A percentile compares a stretch with the other conserved stretches of the same genome.
phyloP scores from a whole-genome alignment of 805 yeast genomes.

The Teunomyces cretensis region DNA sequence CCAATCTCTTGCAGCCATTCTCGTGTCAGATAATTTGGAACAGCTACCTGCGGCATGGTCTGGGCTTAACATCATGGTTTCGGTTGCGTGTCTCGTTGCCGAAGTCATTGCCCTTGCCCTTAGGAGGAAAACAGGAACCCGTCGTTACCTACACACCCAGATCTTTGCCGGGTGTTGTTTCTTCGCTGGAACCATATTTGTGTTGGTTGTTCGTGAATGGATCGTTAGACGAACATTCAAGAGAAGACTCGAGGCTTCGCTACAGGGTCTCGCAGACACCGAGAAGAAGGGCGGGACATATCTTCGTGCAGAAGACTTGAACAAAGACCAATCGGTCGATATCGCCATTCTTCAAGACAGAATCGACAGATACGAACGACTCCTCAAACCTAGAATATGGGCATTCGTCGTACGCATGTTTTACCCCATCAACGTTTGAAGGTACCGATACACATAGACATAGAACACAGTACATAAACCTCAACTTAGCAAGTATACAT shows the following conservation, averaged over 20 bases:
- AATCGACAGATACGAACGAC: constrained; percentile 3
- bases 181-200: constrained; percentile 40
- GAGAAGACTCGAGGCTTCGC: constrained; percentile 2
- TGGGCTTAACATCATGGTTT: constrained; percentile 32
- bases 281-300: constrained; percentile 1
- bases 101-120: constrained; percentile 58
- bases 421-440: constrained; percentile 2
- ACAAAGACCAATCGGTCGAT: neutral
- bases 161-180: constrained; percentile 56
- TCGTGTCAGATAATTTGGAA: constrained; percentile 11
- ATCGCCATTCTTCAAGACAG: neutral
- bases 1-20: constrained; percentile 12
- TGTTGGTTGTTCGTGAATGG: constrained; percentile 52
- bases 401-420: constrained; percentile 1
- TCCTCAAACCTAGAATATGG: neutral
- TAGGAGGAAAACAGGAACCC: neutral
- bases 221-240: constrained; percentile 35
- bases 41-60: constrained; percentile 42
- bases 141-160: constrained; percentile 61
- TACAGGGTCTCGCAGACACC: neutral
- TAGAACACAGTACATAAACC: neutral
- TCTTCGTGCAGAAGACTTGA: neutral
- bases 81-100: constrained; percentile 39
- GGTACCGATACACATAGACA: neutral
- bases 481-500: neutral